A percentile compares a stretch with the other conserved stretches of the same genome.
Conservation (phyloP, 140 eudicot genomes). For the Anethum foeniculum region DNA sequence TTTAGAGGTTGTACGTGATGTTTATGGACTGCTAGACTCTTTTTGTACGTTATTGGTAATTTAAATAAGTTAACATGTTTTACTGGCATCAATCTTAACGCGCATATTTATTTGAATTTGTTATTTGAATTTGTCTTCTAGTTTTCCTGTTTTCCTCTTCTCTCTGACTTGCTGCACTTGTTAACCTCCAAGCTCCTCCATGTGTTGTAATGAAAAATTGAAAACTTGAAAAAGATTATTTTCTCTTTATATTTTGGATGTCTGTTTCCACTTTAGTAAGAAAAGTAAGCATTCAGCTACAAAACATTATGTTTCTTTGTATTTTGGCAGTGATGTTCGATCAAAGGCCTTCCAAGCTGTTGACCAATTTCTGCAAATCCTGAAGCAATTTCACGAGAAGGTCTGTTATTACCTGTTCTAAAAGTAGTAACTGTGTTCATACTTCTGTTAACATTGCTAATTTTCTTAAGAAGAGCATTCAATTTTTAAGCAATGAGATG, state of each 20-base stretch:
- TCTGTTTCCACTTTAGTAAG: background rate
- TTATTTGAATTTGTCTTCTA: background rate
- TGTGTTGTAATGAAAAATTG: background rate
- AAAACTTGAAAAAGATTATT: background rate
- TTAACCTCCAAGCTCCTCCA: background rate
- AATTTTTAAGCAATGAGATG: background rate
- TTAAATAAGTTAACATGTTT: background rate
- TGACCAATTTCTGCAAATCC: slow-evolving; percentile 83
- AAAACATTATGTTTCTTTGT: background rate
- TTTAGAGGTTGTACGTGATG: background rate
- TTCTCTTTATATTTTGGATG: background rate
- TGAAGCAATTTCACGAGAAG: slow-evolving; percentile 79
- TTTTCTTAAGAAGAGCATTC: background rate
- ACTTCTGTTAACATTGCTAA: background rate
- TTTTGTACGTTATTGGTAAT: background rate
- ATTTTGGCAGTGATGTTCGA: slow-evolving; percentile 67
- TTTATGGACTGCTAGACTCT: background rate
- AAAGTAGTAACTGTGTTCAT: background rate
- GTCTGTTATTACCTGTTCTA: slow-evolving; percentile 27
- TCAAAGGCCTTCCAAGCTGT: slow-evolving; percentile 94
- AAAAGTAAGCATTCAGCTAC: background rate
- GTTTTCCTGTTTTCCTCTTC: background rate
- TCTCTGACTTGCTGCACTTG: background rate
- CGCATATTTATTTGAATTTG: background rate
- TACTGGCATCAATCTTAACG: slow-evolving; percentile 3